Evolutionary conservation across 1,284 basidiomycete genomes (phyloP), one percentile per base, ranked within the genome.

Genomic region (Irpex sp.): DNA sequence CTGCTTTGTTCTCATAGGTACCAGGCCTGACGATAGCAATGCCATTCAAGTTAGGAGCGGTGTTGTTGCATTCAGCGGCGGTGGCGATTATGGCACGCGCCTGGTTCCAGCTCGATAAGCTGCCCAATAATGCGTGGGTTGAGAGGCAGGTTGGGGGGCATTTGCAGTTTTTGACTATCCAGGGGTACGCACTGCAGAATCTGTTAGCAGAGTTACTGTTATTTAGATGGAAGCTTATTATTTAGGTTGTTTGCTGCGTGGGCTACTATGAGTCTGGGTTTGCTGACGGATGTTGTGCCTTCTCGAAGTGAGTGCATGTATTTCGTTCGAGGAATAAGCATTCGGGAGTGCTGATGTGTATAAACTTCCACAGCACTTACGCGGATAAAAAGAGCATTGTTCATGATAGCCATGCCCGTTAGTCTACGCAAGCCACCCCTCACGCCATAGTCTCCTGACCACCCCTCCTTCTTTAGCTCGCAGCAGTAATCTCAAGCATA

Each of bases 91-190:
- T 87, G 82, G 67, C 76, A 0, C 83, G 81, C 70, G 85, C 83
- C 0, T 86, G 78, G 66, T 66, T 72, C 4, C 72, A 74, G 40
- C 71, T 86, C 15, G 68, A 73, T 58, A 66, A 68, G 3, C 66
- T 82, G 13, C 66, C 74, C 5, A 72, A 80, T 17, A 73, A 79
- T 64, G 66, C 69, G 1, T 80, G 74, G 68, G 79, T 88, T 38
- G 62, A 67, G 3, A 65, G 66, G 1, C 84, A 85, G 69, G 84
- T 81, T 65, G 88, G 89, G 21, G 91, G 90, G 0, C 85, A 87
- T 66, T 81, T 82, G 57, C 87, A 88, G 71, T 94, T 84, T 71
- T 75, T 94, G 59, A 94, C 92, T 0, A 90, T 93, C 64, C 85
- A 91, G 75, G 89, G 89, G 91, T 89, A 67, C 48, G 80, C 73